Base-by-base conservation (phyloP, 2,329 filamentous ascomycete genomes). In the Allantophomopsis lycopodina region DNA sequence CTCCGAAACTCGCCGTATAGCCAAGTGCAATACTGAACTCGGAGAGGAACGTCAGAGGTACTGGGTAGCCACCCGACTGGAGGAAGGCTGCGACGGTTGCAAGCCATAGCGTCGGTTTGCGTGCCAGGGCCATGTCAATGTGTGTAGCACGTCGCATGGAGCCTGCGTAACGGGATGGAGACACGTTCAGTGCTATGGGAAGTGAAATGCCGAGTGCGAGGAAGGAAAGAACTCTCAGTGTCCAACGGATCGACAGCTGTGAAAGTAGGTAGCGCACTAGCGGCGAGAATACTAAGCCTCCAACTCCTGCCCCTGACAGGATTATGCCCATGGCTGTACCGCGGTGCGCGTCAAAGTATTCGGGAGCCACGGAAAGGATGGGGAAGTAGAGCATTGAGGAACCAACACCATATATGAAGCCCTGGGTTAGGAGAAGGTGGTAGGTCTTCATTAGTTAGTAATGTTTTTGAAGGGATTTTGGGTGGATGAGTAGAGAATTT, bases 321-420 rank as follows among this genome's bases (percentile, higher is more conserved):
- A 72, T 69, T 7, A 81, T 50, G 2, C 75, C 74, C 36, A 79
- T 68, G 3, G 73, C 77, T 15, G 82, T 56, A 1, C 66, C 67
- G 41, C 71, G 64, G 44, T 62, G 67, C 36, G 60, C 61, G 32
- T 62, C 62, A 50, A 82, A 82, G 50, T 83, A 83, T 8, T 77
- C 77, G 5, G 76, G 71, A 1, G 83, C 58, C 5, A 79, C 69
- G 2, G 78, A 71, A 28, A 83, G 65, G 31, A 69, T 65, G 0
- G 79, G 77, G 23, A 79, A 73, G 54, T 81, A 84, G 1, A 83
- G 57, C 42, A 65, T 75, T 5, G 78, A 78, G 41, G 70, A 70
- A 2, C 73, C 77, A 0, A 77, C 38, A 1, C 73, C 73, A 45
- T 69, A 58, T 42, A 64, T 66, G 31, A 71, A 40, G 13, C 69